A percentile compares a stretch with the other conserved stretches of the same genome.
These are phyloP conservation scores for Lepidium didymum DNA, from an alignment of 345 rosid genomes.

Conservation along the genomic window DNA sequence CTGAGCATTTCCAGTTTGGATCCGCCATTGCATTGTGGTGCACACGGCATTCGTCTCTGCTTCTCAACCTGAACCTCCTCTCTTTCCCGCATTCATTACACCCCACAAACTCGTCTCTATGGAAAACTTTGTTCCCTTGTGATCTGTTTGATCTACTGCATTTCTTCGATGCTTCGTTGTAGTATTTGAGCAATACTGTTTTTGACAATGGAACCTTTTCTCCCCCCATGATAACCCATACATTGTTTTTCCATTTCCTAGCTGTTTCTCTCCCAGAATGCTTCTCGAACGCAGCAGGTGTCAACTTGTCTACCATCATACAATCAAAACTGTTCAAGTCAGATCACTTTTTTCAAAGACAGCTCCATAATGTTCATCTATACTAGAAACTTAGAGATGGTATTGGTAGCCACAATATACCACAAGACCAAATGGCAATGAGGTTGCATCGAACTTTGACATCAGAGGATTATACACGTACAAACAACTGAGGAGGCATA, in stretches of 20 bases:
- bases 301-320: conserved; percentile 58
- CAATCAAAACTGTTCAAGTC: conserved; percentile 24
- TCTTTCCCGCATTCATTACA: conserved; percentile 81
- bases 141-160: conserved; percentile 65
- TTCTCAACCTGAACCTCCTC: conserved; percentile 82
- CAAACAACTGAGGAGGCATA: not conserved
- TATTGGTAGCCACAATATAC: not conserved
- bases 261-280: conserved; percentile 99
- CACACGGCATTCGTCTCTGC: conserved; percentile 83
- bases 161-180: conserved; percentile 61
- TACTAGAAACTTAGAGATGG: not conserved
- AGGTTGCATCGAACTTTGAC: not conserved
- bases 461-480: not conserved
- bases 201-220: conserved; percentile 91
- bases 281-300: conserved; percentile 98
- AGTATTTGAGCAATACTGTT: conserved; percentile 85
- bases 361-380: not conserved
- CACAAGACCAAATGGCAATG: not conserved
- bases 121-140: conserved; percentile 56
- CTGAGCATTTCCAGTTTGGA: conserved; percentile 89
- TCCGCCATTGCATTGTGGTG: conserved; percentile 90
- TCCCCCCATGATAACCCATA: conserved; percentile 87
- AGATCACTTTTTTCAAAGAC: not conserved
- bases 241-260: conserved; percentile 97
- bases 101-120: conserved; percentile 87